Evolutionary conservation across 2,329 filamentous ascomycete genomes (phyloP).

Genomic region (Lachnellula suecica): DNA sequence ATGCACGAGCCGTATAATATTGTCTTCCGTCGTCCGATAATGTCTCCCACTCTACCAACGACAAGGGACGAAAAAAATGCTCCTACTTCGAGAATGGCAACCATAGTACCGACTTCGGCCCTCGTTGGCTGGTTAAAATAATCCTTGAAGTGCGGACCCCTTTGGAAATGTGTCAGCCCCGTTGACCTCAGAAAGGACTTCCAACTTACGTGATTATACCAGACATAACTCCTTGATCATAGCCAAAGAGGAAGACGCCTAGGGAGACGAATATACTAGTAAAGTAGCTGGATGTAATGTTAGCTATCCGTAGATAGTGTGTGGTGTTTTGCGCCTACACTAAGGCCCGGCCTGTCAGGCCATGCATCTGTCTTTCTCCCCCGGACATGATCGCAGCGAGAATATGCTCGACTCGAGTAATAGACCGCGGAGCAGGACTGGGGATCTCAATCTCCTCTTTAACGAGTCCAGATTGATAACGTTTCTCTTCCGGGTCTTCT

Average conservation of each 20-base stretch:
- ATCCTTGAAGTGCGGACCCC: conserved; percentile 82
- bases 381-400: conserved; percentile 85
- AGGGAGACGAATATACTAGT: conserved; percentile 88
- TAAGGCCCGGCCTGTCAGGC: conserved; percentile 92
- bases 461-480: conserved; percentile 40
- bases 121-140: conserved; percentile 89
- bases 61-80: conserved; percentile 86
- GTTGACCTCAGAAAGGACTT: neutral
- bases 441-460: conserved; percentile 86
- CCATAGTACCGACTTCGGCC: conserved; percentile 93
- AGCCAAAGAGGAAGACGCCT: conserved; percentile 85
- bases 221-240: conserved; percentile 90
- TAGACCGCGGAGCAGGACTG: conserved; percentile 58
- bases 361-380: conserved; percentile 75
- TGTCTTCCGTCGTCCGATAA: conserved; percentile 84
- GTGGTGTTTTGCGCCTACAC: conserved; percentile 58
- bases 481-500: conserved; percentile 42
- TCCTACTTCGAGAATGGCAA: conserved; percentile 92
- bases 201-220: conserved; percentile 61
- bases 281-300: conserved; percentile 67
- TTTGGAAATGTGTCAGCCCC: conserved; percentile 38
- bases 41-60: conserved; percentile 86
- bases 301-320: conserved; percentile 7
- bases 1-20: conserved; percentile 92
- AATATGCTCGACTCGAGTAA: conserved; percentile 66